These are phyloP conservation scores for Botrytis elliptica DNA, from an alignment of 2,329 filamentous ascomycete species.

Conservation along the genomic window DNA sequence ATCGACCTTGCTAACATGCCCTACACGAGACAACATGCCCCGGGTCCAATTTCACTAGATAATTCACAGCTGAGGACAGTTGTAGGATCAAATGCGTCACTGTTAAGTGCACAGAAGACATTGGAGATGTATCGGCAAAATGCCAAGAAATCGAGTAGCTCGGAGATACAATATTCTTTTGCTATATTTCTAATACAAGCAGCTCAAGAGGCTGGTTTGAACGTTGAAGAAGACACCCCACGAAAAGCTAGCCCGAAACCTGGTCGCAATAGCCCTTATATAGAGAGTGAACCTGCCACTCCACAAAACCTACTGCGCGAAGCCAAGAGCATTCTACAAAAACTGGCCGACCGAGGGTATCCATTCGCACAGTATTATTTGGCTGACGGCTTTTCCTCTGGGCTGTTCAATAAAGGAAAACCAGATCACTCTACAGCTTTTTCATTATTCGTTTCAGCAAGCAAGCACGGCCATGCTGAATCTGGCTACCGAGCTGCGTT, in stretches of 20 bases:
- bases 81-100: slow-evolving; percentile 85
- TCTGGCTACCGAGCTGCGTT: slow-evolving; percentile 89
- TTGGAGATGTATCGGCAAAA: slow-evolving; percentile 97
- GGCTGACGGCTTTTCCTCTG: slow-evolving; percentile 89
- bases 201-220: slow-evolving; percentile 72
- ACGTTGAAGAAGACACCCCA: slow-evolving; percentile 42
- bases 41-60: slow-evolving; percentile 54
- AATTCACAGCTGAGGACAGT: slow-evolving; percentile 76
- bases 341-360: slow-evolving; percentile 81
- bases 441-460: slow-evolving; percentile 86
- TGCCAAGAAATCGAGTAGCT: slow-evolving; percentile 93
- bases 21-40: slow-evolving; percentile 40
- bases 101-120: slow-evolving; percentile 89
- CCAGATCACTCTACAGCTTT: slow-evolving; percentile 91
- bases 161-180: slow-evolving; percentile 91
- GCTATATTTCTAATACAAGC: slow-evolving; percentile 90
- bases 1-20: slow-evolving; percentile 55
- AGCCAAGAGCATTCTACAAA: slow-evolving; percentile 84
- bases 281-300: slow-evolving; percentile 49
- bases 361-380: slow-evolving; percentile 98
- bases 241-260: slow-evolving; percentile 45
- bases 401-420: slow-evolving; percentile 91
- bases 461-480: slow-evolving; percentile 96
- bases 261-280: slow-evolving; percentile 47
- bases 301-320: slow-evolving; percentile 75